phyloP scores from a whole-genome alignment of 176 grass and related monocot genomes.

The Otatea glauca region DNA sequence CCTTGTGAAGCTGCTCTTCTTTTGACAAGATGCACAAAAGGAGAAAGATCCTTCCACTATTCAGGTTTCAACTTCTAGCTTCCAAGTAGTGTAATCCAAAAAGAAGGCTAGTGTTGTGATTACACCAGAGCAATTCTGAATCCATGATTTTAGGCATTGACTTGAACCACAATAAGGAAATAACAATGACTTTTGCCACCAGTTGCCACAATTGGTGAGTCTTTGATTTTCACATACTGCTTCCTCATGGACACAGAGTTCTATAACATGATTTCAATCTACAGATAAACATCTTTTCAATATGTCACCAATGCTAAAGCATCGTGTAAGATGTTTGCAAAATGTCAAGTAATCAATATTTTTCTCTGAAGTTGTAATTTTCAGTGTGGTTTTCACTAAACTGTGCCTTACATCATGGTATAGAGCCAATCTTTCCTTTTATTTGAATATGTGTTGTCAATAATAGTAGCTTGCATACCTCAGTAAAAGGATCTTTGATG shows the following conservation, averaged over 20 bases:
- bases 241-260: neutral
- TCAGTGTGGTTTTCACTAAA: neutral
- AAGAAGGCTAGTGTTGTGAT: neutral
- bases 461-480: slow-evolving; percentile 60
- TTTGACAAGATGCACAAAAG: neutral
- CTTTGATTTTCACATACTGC: neutral
- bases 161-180: neutral
- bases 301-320: neutral
- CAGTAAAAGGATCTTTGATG: slow-evolving; percentile 97
- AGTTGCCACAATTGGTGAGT: neutral
- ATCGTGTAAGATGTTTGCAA: neutral
- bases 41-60: neutral
- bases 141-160: neutral
- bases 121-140: neutral
- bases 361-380: neutral
- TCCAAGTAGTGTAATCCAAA: neutral
- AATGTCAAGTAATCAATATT: neutral
- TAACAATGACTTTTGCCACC: neutral
- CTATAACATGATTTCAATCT: neutral
- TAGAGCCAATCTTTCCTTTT: neutral
- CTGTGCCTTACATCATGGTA: neutral
- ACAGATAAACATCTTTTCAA: neutral
- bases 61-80: neutral
- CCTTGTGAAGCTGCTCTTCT: neutral
- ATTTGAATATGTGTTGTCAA: neutral